These are phyloP conservation scores for Podochytrium sp. DNA, from an alignment of 192 early-diverging fungal genomes.

Conservation along the genomic window DNA sequence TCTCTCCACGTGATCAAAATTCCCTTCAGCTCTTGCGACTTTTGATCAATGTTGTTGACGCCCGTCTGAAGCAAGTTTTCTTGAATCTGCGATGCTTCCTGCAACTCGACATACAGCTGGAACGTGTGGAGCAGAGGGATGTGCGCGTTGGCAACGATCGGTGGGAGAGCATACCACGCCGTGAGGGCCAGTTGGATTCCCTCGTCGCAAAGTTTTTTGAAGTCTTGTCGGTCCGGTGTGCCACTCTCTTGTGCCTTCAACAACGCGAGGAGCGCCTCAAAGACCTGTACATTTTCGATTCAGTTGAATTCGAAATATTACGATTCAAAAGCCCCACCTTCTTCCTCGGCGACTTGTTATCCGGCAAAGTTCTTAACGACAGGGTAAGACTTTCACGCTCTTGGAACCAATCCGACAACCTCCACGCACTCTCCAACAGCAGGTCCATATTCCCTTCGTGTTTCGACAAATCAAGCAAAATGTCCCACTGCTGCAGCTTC, in stretches of 20 bases:
- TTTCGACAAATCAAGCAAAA: conserved; percentile 88
- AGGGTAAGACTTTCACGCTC: conserved; percentile 78
- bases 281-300: conserved; percentile 61
- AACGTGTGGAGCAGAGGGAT: conserved; percentile 87
- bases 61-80: conserved; percentile 78
- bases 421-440: conserved; percentile 90
- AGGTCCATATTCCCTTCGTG: conserved; percentile 87
- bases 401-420: conserved; percentile 89
- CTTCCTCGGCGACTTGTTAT: conserved; percentile 66
- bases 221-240: conserved; percentile 53
- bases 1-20: conserved; percentile 95
- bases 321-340: conserved; percentile 72
- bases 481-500: conserved; percentile 97
- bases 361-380: conserved; percentile 63
- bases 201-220: conserved; percentile 82
- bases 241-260: conserved; percentile 65
- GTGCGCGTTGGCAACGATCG: conserved; percentile 84
- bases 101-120: conserved; percentile 95
- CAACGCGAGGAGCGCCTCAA: conserved; percentile 84
- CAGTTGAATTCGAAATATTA: background rate
- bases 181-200: conserved; percentile 84
- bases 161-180: conserved; percentile 82
- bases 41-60: conserved; percentile 80
- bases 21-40: conserved; percentile 87
- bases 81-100: conserved; percentile 90